Evolutionary conservation across 2,329 filamentous ascomycete species (phyloP).

Genomic region (Penicillium sp.): DNA sequence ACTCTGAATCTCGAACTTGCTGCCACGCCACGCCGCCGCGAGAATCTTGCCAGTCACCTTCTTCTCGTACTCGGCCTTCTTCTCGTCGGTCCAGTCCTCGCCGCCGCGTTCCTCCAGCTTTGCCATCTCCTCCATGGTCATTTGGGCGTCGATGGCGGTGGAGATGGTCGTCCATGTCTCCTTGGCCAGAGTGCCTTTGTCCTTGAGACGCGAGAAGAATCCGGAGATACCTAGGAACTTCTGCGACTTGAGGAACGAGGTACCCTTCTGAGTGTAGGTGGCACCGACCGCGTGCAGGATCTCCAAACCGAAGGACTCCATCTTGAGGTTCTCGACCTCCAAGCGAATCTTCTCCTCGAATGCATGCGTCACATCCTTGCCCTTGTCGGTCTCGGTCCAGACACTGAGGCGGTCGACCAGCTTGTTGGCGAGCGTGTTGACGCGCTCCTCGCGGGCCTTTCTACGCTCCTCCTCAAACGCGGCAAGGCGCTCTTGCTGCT

Average conservation of each 20-base stretch:
- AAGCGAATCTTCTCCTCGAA: constrained; percentile 93
- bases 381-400: constrained; percentile 97
- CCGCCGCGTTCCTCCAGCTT: constrained; percentile 91
- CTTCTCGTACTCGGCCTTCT: constrained; percentile 91
- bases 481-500: constrained; percentile 87
- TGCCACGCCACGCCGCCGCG: constrained; percentile 91
- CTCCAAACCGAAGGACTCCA: constrained; percentile 96
- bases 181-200: constrained; percentile 95
- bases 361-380: constrained; percentile 74
- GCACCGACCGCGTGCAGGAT: constrained; percentile 92
- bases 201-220: constrained; percentile 90
- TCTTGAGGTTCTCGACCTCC: constrained; percentile 97
- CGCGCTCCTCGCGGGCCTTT: constrained; percentile 81
- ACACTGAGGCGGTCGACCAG: constrained; percentile 85
- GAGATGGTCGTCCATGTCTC: constrained; percentile 98
- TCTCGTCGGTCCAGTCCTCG: constrained; percentile 98
- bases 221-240: constrained; percentile 95
- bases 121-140: constrained; percentile 99
- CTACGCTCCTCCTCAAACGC: constrained; percentile 86
- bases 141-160: constrained; percentile 92
- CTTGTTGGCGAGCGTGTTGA: constrained; percentile 79
- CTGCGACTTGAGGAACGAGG: constrained; percentile 85
- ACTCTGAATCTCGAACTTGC: constrained; percentile 96
- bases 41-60: constrained; percentile 97
- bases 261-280: constrained; percentile 85